A percentile compares a stretch with the other conserved stretches of the same genome.
Evolutionary conservation across 2,329 filamentous ascomycete species (phyloP).

Genomic region (Pseudogymnoascus sp.): DNA sequence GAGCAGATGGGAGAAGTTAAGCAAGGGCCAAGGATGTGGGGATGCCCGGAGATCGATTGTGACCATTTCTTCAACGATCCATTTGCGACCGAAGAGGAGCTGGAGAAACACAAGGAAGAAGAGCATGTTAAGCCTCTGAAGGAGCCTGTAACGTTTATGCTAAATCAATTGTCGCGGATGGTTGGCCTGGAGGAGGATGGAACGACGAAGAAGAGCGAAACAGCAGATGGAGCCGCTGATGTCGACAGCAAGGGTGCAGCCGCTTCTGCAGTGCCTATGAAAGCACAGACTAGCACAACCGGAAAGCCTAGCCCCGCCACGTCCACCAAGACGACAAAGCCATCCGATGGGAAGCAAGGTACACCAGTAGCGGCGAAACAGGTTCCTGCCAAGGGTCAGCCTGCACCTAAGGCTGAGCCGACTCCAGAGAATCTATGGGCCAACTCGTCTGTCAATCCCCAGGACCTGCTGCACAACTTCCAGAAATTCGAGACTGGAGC

Average conservation of each 20-base stretch:
- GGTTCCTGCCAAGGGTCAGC: slow-evolving; percentile 20
- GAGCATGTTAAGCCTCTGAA: slow-evolving; percentile 53
- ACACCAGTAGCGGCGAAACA: slow-evolving; percentile 23
- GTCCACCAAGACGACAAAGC: slow-evolving; percentile 22
- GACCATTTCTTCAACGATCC: slow-evolving; percentile 41
- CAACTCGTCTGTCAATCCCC: slow-evolving; percentile 47
- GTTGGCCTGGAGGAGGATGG: slow-evolving; percentile 50
- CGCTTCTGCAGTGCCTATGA: slow-evolving; percentile 42
- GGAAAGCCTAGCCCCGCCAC: slow-evolving; percentile 33
- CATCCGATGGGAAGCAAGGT: slow-evolving; percentile 21
- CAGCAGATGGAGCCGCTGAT: slow-evolving; percentile 21
- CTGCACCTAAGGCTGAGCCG: slow-evolving; percentile 22
- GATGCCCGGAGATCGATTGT: slow-evolving; percentile 51
- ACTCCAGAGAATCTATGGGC: slow-evolving; percentile 33
- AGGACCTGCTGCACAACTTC: slow-evolving; percentile 41
- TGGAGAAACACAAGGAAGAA: slow-evolving; percentile 49
- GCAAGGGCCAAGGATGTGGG: slow-evolving; percentile 38
- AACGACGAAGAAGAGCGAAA: slow-evolving; percentile 19
- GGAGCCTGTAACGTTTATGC: slow-evolving; percentile 48
- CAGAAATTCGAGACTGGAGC: slow-evolving; percentile 37
- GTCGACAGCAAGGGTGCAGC: slow-evolving; percentile 34
- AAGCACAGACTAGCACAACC: slow-evolving; percentile 42
- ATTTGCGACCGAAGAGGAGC: slow-evolving; percentile 50
- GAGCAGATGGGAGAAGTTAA: slow-evolving; percentile 28
- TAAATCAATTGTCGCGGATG: slow-evolving; percentile 43